Conservation (phyloP, 352 stramenopile genomes). For the Phytophthora tubulina region DNA sequence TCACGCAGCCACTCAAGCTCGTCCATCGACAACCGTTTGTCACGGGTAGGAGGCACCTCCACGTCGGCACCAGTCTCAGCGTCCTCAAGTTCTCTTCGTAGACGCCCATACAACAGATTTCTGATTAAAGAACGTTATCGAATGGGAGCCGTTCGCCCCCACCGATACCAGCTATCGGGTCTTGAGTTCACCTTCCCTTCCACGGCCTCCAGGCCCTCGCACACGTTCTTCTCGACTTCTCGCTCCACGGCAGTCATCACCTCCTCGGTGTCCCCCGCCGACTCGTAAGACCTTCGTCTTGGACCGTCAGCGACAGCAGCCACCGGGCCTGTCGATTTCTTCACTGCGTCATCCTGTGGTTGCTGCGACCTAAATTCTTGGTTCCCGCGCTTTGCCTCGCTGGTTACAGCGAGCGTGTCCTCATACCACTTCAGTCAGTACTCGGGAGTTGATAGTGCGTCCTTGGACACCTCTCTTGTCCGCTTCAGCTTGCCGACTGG, state of each 20-base stretch:
- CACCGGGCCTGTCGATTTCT: not conserved
- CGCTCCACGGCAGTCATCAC: not conserved
- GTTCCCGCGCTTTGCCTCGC: constrained; percentile 5
- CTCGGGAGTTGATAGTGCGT: not conserved
- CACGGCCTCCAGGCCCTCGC: not conserved
- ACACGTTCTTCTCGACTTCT: not conserved
- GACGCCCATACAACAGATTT: too few relatives aligned
- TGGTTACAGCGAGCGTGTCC: not conserved
- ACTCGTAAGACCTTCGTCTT: not conserved
- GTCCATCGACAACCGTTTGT: too few relatives aligned
- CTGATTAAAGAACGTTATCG: too few relatives aligned
- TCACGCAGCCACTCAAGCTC: too few relatives aligned
- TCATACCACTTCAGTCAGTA: constrained; percentile 10
- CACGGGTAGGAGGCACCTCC: too few relatives aligned
- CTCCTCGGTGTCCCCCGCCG: too few relatives aligned
- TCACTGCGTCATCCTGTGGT: not conserved
- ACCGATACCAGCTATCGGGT: too few relatives aligned
- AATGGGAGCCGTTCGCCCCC: too few relatives aligned
- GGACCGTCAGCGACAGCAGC: not conserved
- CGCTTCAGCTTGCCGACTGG: not conserved
- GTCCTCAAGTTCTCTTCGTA: too few relatives aligned
- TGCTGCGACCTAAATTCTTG: not conserved
- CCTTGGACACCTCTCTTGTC: not conserved
- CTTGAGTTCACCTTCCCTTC: too few relatives aligned
- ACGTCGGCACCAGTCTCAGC: too few relatives aligned